Percentiles rank a stretch among this genome's conserved stretches.
phyloP scores from a whole-genome alignment of 371 early-diverging fungal species.

The Zopfochytrium polystomum region DNA sequence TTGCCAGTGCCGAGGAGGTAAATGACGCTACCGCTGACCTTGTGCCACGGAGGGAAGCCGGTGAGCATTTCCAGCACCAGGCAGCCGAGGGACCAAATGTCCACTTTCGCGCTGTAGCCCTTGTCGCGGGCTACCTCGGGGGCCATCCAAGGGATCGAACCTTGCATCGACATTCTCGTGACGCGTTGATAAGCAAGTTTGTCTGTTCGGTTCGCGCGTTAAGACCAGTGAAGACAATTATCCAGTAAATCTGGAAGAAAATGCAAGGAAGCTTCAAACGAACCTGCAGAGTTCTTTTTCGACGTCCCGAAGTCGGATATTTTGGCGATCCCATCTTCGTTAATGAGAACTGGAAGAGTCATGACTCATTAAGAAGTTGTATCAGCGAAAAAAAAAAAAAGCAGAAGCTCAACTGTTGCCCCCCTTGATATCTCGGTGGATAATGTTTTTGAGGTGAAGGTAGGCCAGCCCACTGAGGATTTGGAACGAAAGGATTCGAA shows the following conservation, averaged over 20 bases:
- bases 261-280: no score
- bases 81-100: constrained; percentile 72
- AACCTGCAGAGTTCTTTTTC: constrained; percentile 65
- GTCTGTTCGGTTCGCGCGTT: constrained; percentile 34
- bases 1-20: constrained; percentile 41
- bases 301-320: constrained; percentile 98
- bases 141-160: constrained; percentile 87
- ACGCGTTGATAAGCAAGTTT: constrained; percentile 43
- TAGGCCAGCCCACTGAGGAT: constrained; percentile 83
- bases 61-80: constrained; percentile 87
- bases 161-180: constrained; percentile 51
- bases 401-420: constrained; percentile 69
- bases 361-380: neutral
- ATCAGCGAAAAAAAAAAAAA: neutral
- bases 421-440: constrained; percentile 97
- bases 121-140: constrained; percentile 86
- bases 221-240: no score
- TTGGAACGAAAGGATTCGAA: constrained; percentile 83
- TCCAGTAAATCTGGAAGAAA: no score
- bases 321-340: constrained; percentile 85
- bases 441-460: constrained; percentile 56
- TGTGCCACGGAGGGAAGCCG: constrained; percentile 79
- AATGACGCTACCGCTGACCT: constrained; percentile 28
- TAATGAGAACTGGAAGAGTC: constrained; percentile 42
- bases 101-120: constrained; percentile 51